These are phyloP conservation scores for Rhodofomes roseus DNA, from an alignment of 1,284 basidiomycete genomes.

Conservation along the genomic window DNA sequence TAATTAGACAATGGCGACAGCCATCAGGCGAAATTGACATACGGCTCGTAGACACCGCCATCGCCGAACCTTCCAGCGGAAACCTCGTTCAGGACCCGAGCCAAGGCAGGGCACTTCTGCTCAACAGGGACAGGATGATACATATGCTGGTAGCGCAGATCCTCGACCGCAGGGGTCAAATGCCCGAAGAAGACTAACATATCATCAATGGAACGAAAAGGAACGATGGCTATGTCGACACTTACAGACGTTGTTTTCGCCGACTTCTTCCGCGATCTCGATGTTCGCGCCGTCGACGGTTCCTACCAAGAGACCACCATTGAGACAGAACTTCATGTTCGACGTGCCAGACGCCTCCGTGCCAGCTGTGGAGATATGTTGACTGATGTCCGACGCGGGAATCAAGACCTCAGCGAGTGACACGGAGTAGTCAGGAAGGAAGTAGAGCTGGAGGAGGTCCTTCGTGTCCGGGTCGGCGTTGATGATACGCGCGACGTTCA, in stretches of 20 bases:
- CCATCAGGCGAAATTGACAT: conserved; percentile 28
- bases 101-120: conserved; percentile 77
- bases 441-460: conserved; percentile 78
- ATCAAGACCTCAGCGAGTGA: conserved; percentile 89
- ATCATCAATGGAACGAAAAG: neutral
- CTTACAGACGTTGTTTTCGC: conserved; percentile 69
- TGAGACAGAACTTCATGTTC: conserved; percentile 93
- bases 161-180: conserved; percentile 78
- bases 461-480: conserved; percentile 87
- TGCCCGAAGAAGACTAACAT: conserved; percentile 78
- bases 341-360: conserved; percentile 87
- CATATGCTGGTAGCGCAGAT: conserved; percentile 77
- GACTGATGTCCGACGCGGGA: conserved; percentile 87
- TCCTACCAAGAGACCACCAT: conserved; percentile 82
- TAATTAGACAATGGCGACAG: neutral
- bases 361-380: conserved; percentile 93
- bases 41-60: conserved; percentile 74
- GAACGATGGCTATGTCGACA: conserved; percentile 16
- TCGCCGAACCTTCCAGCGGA: conserved; percentile 77
- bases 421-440: conserved; percentile 87
- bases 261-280: conserved; percentile 90
- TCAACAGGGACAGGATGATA: conserved; percentile 80
- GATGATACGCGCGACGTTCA: conserved; percentile 82
- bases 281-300: conserved; percentile 93
- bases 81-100: conserved; percentile 69